Percentiles rank a stretch among this genome's conserved stretches.
Evolutionary conservation across 1,284 basidiomycete genomes (phyloP).

Genomic region (Ganoderma leucocontextum): DNA sequence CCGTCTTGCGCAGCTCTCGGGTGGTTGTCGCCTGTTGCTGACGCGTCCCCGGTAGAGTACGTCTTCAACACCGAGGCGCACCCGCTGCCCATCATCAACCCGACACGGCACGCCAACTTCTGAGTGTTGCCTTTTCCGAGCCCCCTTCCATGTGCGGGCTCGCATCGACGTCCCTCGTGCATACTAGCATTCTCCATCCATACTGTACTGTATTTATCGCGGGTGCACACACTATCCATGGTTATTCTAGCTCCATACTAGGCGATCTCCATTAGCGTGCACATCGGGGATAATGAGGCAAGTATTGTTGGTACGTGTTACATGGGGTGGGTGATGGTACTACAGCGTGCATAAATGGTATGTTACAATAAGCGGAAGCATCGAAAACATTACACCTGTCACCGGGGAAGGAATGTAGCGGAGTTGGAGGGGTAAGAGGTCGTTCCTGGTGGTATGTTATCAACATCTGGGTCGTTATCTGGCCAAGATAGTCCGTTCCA

Average conservation of each 20-base stretch:
- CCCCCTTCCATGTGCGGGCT: neutral
- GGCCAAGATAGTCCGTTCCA: neutral
- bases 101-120: slow-evolving; percentile 61
- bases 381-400: neutral
- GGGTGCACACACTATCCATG: slow-evolving; percentile 24
- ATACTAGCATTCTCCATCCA: neutral
- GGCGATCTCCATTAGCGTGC: neutral
- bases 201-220: slow-evolving; percentile 3
- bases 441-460: slow-evolving; percentile 5
- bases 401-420: neutral
- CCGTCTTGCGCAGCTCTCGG: neutral
- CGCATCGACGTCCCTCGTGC: neutral
- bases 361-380: neutral
- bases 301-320: neutral
- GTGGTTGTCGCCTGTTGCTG: slow-evolving; percentile 2
- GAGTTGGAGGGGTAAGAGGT: slow-evolving; percentile 6
- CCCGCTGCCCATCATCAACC: slow-evolving; percentile 70
- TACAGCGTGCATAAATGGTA: neutral
- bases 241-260: slow-evolving; percentile 10
- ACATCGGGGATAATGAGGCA: neutral
- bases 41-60: slow-evolving; percentile 60
- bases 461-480: neutral
- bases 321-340: slow-evolving; percentile 5
- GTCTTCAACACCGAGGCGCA: slow-evolving; percentile 97
- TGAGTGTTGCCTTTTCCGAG: slow-evolving; percentile 22